phyloP scores from a whole-genome alignment of 73 alveolate species.

The Stentor roeselii region DNA sequence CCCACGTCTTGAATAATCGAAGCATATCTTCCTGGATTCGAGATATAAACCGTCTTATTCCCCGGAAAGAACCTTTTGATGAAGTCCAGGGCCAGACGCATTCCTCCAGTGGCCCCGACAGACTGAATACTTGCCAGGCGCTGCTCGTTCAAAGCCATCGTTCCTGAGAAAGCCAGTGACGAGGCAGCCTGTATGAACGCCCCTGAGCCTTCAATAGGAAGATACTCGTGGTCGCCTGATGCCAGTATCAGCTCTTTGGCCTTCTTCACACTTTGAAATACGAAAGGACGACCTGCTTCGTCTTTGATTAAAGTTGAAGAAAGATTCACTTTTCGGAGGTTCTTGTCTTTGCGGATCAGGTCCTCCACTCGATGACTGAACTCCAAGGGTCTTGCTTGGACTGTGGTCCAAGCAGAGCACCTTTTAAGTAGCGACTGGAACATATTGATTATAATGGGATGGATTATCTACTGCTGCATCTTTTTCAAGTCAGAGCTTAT shows the following conservation, averaged over 20 bases:
- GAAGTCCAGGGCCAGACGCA: slow-evolving; percentile 85
- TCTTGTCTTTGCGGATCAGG: too few species aligned
- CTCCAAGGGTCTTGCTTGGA: too few species aligned
- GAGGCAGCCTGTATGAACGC: slow-evolving; percentile 68
- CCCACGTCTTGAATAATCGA: slow-evolving; percentile 71
- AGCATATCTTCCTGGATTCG: slow-evolving; percentile 85
- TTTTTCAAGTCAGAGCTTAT: too few species aligned
- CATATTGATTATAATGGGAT: too few species aligned
- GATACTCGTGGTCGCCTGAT: slow-evolving; percentile 81
- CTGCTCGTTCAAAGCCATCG: not conserved
- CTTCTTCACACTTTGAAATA: slow-evolving; percentile 41
- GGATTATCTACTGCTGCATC: too few species aligned
- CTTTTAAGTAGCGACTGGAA: too few species aligned
- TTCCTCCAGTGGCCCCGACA: slow-evolving; percentile 95
- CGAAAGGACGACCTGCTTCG: slow-evolving; percentile 62
- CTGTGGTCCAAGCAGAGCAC: too few species aligned
- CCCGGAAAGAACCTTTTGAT: slow-evolving; percentile 26
- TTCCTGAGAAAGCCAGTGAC: slow-evolving; percentile 68
- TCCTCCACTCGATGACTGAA: too few species aligned
- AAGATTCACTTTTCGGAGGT: not conserved
- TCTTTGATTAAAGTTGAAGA: slow-evolving; percentile 45
- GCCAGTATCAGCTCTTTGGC: slow-evolving; percentile 69
- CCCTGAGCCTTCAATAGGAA: slow-evolving; percentile 92
- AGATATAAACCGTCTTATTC: slow-evolving; percentile 50
- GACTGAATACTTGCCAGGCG: slow-evolving; percentile 73